A percentile compares a stretch with the other conserved stretches of the same genome.
These are phyloP conservation scores for Aphanomyces euteiches DNA, from an alignment of 352 stramenopile genomes.

Conservation along the genomic window DNA sequence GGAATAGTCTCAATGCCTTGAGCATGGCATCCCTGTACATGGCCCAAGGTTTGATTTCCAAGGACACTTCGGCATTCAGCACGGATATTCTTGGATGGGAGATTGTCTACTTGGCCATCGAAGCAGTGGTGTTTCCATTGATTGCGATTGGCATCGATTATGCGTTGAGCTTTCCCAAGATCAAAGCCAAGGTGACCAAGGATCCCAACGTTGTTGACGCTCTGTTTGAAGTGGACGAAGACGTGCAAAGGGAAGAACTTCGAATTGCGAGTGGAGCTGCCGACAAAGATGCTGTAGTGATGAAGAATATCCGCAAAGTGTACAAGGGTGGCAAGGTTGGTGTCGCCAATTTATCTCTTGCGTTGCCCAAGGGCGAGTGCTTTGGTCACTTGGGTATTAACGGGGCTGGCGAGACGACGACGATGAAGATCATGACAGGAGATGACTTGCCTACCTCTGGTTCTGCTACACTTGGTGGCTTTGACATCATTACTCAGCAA, in stretches of 20 bases:
- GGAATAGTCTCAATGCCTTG: constrained; percentile 41
- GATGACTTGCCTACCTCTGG: constrained; percentile 29
- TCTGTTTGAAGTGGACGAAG: constrained; percentile 39
- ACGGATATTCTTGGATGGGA: constrained; percentile 56
- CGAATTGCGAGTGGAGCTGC: constrained; percentile 32
- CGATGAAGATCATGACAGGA: constrained; percentile 93
- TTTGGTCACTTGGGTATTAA: constrained; percentile 95
- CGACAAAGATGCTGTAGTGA: constrained; percentile 39
- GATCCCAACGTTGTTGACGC: constrained; percentile 26
- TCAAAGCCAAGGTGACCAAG: constrained; percentile 51
- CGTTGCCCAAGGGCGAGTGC: constrained; percentile 81
- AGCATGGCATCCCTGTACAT: constrained; percentile 27
- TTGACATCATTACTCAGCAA: constrained; percentile 55
- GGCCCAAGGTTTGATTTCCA: neutral
- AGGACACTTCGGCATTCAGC: constrained; percentile 35
- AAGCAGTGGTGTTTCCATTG: constrained; percentile 54
- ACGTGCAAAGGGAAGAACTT: constrained; percentile 36
- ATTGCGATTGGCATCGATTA: constrained; percentile 57
- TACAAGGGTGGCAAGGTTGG: constrained; percentile 83
- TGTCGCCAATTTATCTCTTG: constrained; percentile 76
- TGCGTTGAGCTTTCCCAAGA: constrained; percentile 46
- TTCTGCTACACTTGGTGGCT: constrained; percentile 44
- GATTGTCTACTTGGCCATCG: constrained; percentile 67
- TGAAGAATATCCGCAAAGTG: constrained; percentile 47
- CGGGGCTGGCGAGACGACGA: constrained; percentile 93